Evolutionary conservation across 345 rosid genomes (phyloP).

Genomic region (Citrus trifoliata): DNA sequence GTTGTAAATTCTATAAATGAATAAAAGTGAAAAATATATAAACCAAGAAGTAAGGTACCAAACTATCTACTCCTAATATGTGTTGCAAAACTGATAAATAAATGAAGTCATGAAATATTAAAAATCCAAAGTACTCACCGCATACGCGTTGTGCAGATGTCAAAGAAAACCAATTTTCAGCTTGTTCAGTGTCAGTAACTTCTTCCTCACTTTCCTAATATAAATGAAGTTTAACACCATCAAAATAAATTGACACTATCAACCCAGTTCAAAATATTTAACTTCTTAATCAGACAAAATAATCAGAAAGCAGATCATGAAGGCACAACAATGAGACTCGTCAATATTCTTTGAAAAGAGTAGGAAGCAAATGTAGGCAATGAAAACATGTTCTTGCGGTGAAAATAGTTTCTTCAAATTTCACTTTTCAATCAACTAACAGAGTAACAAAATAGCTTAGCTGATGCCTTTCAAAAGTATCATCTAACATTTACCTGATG

Average conservation of each 20-base stretch:
- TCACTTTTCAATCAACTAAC: background rate
- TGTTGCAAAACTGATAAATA: constrained; percentile 3
- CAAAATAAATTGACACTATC: background rate
- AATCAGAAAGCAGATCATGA: background rate
- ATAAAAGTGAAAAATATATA: background rate
- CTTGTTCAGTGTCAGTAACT: constrained; percentile 95
- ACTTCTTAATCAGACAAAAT: background rate
- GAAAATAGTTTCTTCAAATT: background rate
- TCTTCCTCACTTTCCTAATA: constrained; percentile 97
- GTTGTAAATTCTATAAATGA: background rate
- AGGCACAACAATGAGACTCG: background rate
- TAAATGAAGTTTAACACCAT: constrained; percentile 1
- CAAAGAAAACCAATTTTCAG: constrained; percentile 99
- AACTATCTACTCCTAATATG: background rate
- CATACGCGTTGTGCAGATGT: constrained; percentile 98
- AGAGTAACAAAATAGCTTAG: background rate
- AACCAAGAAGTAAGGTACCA: background rate
- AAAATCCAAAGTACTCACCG: constrained; percentile 41
- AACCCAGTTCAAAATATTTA: background rate
- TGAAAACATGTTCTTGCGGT: background rate
- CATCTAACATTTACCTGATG: constrained; percentile 65
- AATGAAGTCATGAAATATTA: background rate
- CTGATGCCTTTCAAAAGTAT: background rate
- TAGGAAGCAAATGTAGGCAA: background rate
- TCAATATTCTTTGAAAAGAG: background rate